Conservation (phyloP, 139 green algal species). For the Micractinium conductrix region DNA sequence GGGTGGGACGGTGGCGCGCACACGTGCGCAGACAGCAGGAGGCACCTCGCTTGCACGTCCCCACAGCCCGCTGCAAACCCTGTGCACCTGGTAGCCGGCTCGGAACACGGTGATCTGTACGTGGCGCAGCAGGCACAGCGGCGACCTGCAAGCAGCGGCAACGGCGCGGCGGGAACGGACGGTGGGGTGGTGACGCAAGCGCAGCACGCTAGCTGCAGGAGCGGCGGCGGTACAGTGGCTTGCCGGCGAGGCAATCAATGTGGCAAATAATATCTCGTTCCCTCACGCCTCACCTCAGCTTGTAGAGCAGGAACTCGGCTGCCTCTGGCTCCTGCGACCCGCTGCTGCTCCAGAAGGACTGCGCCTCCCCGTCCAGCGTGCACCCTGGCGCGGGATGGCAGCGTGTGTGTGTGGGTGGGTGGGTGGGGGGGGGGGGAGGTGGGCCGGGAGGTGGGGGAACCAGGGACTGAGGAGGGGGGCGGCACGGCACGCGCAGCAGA, state of each 20-base stretch:
- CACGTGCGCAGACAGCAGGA: not conserved
- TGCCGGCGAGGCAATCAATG: not conserved
- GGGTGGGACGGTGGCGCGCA: not conserved
- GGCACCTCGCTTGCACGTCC: too few relatives aligned
- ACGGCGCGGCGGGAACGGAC: not conserved
- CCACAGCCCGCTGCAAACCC: not conserved
- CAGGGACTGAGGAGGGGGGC: not conserved
- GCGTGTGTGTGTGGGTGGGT: not conserved
- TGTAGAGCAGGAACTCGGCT: constrained; percentile 26
- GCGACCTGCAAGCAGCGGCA: constrained; percentile 1
- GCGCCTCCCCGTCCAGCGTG: constrained; percentile 8
- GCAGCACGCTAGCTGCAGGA: not conserved
- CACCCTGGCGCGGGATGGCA: not conserved
- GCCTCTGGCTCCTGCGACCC: not conserved
- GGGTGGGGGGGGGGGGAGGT: not conserved
- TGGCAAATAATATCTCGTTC: not conserved
- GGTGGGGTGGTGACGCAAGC: not conserved
- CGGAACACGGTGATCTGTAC: constrained; percentile 30
- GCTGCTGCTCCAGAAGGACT: constrained; percentile 31
- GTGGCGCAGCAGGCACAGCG: constrained; percentile 30
- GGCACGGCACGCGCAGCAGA: not conserved
- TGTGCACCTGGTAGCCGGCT: constrained; percentile 27
- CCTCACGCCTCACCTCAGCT: not conserved
- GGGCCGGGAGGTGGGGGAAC: not conserved
- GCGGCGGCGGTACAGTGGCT: not conserved